These are phyloP conservation scores for Pseudogymnoascus sp. DNA, from an alignment of 2,329 filamentous ascomycete species.

Conservation along the genomic window DNA sequence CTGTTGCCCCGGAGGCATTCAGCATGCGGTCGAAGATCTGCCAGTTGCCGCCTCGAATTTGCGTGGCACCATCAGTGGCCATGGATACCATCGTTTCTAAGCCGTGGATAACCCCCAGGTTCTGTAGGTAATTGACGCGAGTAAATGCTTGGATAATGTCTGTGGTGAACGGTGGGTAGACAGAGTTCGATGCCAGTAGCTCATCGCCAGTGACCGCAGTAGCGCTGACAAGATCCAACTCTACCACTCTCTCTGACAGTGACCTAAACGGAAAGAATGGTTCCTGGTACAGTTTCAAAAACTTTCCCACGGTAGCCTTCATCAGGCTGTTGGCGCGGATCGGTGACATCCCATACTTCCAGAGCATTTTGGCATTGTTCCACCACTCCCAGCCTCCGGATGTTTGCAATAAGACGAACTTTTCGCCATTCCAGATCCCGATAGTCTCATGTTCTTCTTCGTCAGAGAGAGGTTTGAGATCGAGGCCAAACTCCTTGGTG, in stretches of 20 bases:
- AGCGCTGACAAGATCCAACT: conserved; percentile 58
- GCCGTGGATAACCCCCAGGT: conserved; percentile 78
- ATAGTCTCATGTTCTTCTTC: conserved; percentile 40
- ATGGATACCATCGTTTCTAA: conserved; percentile 84
- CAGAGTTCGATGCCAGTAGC: conserved; percentile 59
- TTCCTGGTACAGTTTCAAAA: conserved; percentile 71
- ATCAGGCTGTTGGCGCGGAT: conserved; percentile 67
- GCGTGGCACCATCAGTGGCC: conserved; percentile 75
- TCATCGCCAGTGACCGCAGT: conserved; percentile 68
- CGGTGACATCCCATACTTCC: conserved; percentile 78
- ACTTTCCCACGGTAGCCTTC: conserved; percentile 61
- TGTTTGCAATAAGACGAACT: conserved; percentile 62
- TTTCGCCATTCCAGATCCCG: conserved; percentile 76
- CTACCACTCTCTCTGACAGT: conserved; percentile 59
- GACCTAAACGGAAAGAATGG: conserved; percentile 81
- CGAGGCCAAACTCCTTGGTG: conserved; percentile 62
- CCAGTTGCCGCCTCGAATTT: conserved; percentile 84
- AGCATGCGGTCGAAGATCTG: conserved; percentile 85
- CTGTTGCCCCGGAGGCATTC: conserved; percentile 49
- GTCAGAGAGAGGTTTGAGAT: conserved; percentile 39
- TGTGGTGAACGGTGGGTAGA: conserved; percentile 54
- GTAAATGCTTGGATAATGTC: conserved; percentile 89
- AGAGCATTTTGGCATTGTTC: conserved; percentile 71
- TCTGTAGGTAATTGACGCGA: conserved; percentile 90
- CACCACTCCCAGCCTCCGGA: conserved; percentile 63